phyloP scores from a whole-genome alignment of 768 basidiomycete species.

The Paxillus ammoniavirescens region DNA sequence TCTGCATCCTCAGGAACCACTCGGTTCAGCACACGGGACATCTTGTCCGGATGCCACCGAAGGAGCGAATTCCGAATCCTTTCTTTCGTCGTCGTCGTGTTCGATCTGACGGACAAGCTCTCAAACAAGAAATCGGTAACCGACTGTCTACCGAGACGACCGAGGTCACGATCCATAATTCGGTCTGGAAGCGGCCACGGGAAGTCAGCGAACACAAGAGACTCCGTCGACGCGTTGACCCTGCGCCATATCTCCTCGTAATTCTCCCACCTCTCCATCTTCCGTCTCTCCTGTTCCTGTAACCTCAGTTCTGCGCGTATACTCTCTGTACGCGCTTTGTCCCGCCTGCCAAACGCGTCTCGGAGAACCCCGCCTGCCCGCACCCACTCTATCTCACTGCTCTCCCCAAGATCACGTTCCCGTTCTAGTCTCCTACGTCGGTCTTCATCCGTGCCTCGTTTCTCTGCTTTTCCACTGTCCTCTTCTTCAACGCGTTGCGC shows the following conservation, averaged over 20 bases:
- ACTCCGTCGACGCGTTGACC: conserved; percentile 30
- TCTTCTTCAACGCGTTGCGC: background rate
- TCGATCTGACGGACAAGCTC: conserved; percentile 40
- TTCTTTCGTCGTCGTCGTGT: conserved; percentile 45
- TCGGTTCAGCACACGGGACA: conserved; percentile 41
- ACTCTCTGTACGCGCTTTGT: conserved; percentile 47
- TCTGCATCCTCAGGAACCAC: conserved; percentile 45
- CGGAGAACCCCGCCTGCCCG: conserved; percentile 55
- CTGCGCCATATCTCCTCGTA: conserved; percentile 55
- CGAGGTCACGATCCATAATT: conserved; percentile 18
- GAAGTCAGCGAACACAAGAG: conserved; percentile 48
- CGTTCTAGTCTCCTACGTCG: conserved; percentile 20
- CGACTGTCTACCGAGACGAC: conserved; percentile 35
- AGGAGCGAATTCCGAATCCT: conserved; percentile 58
- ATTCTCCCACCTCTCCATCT: conserved; percentile 44
- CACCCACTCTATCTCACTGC: conserved; percentile 60
- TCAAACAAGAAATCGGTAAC: conserved; percentile 54
- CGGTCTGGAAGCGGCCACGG: conserved; percentile 55
- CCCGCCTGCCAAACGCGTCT: conserved; percentile 47
- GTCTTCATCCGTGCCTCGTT: conserved; percentile 11
- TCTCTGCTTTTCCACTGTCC: background rate
- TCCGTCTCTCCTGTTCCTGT: conserved; percentile 40
- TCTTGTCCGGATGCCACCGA: conserved; percentile 71
- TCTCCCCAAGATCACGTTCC: conserved; percentile 43
- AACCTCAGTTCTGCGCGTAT: conserved; percentile 47